Percentiles rank a stretch among this genome's conserved stretches.
These are phyloP conservation scores for Cryptosporidium muris DNA, from an alignment of 169 alveolate genomes.

Conservation along the genomic window DNA sequence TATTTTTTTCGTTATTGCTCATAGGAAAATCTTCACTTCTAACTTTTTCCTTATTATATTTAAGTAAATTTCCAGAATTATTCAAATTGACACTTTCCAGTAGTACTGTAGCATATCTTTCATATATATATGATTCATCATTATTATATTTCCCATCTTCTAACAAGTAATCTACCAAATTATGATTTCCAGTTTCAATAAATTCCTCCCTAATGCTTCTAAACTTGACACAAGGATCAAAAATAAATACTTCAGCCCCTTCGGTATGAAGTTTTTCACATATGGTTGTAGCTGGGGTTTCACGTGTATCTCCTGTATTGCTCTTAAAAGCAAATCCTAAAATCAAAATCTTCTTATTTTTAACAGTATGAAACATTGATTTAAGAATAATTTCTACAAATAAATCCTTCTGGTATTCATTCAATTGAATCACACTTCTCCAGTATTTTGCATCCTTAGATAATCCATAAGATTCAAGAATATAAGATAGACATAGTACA, in stretches of 20 bases:
- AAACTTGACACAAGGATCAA: conserved; percentile 83
- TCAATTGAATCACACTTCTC: conserved; percentile 81
- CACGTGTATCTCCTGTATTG: conserved; percentile 90
- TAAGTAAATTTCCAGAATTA: neutral
- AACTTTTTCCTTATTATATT: neutral
- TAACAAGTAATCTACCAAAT: neutral
- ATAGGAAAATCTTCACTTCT: neutral
- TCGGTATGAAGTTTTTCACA: conserved; percentile 77
- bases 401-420: conserved; percentile 80
- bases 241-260: conserved; percentile 81
- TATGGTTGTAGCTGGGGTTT: conserved; percentile 81
- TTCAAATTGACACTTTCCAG: neutral
- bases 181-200: conserved; percentile 62
- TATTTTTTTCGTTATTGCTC: neutral
- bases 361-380: conserved; percentile 78
- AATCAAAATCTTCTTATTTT: conserved; percentile 81
- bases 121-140: neutral
- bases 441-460: conserved; percentile 84
- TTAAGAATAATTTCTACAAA: conserved; percentile 70
- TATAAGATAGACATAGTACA: conserved; percentile 81
- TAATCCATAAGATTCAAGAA: conserved; percentile 80
- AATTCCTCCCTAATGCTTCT: conserved; percentile 74
- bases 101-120: neutral
- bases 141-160: conserved; percentile 13
- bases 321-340: conserved; percentile 91